These are phyloP conservation scores for Fagopyrum tataricum DNA, from an alignment of 148 eudicot species.

Conservation along the genomic window DNA sequence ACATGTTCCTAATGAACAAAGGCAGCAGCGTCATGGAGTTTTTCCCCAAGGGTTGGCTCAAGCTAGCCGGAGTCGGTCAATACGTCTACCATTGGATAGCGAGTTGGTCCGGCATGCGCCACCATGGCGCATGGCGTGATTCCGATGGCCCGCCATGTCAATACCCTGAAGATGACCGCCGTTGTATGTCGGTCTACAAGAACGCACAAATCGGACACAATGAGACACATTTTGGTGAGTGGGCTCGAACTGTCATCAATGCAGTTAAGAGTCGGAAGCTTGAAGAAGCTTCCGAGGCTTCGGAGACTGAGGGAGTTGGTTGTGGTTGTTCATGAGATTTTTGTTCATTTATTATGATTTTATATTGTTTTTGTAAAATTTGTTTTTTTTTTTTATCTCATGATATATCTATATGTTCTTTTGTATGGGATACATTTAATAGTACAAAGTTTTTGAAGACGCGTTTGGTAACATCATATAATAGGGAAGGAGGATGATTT, in stretches of 20 bases:
- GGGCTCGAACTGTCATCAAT: slow-evolving; percentile 48
- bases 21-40: slow-evolving; percentile 83
- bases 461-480: too few species aligned
- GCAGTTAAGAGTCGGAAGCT: slow-evolving; percentile 33
- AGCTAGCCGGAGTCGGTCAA: slow-evolving; percentile 74
- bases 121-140: slow-evolving; percentile 65
- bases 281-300: slow-evolving; percentile 9
- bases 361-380: background rate
- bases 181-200: slow-evolving; percentile 66
- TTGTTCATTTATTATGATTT: background rate
- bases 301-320: background rate
- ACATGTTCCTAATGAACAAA: slow-evolving; percentile 72
- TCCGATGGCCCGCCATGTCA: slow-evolving; percentile 39
- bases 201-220: slow-evolving; percentile 49
- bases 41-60: slow-evolving; percentile 79
- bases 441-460: too few species aligned
- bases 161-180: slow-evolving; percentile 41
- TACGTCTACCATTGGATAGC: slow-evolving; percentile 54
- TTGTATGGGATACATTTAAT: background rate
- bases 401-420: background rate
- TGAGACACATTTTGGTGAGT: slow-evolving; percentile 37
- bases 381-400: background rate
- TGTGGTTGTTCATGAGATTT: slow-evolving; percentile 3
- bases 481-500: too few species aligned
- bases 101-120: slow-evolving; percentile 75